A percentile compares a stretch with the other conserved stretches of the same genome.
phyloP scores from a whole-genome alignment of 164 flowering plant species.

The Santalum album region DNA sequence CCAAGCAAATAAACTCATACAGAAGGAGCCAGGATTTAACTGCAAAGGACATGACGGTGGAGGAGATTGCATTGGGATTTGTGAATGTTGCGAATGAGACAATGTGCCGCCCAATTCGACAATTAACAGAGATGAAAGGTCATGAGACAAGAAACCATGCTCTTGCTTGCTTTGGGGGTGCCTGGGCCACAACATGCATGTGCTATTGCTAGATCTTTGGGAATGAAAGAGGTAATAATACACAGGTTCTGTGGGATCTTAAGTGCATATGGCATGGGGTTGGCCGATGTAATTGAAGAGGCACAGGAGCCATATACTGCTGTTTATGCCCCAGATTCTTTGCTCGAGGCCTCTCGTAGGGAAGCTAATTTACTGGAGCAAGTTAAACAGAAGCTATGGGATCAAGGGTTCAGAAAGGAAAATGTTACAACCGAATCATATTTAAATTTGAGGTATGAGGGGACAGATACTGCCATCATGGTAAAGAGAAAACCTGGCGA shows the following conservation, averaged over 20 bases:
- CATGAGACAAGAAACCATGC: constrained; percentile 93
- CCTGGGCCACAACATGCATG: constrained; percentile 99
- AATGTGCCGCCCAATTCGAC: constrained; percentile 97
- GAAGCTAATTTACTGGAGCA: constrained; percentile 46
- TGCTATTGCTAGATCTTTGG: constrained; percentile 87
- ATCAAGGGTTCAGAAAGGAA: constrained; percentile 68
- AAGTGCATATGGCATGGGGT: constrained; percentile 99
- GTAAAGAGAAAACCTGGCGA: constrained; percentile 40
- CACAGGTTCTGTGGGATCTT: constrained; percentile 92
- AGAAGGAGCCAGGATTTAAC: constrained; percentile 65
- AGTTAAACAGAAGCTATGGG: constrained; percentile 55
- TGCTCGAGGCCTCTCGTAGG: constrained; percentile 54
- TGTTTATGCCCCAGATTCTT: constrained; percentile 56
- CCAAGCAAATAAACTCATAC: constrained; percentile 55
- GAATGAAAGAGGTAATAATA: constrained; percentile 87
- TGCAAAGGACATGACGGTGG: constrained; percentile 78
- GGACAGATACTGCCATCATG: constrained; percentile 99
- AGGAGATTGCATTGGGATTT: constrained; percentile 92
- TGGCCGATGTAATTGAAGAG: constrained; percentile 96
- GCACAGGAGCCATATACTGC: constrained; percentile 91
- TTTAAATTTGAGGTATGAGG: constrained; percentile 85
- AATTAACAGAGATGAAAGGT: constrained; percentile 96
- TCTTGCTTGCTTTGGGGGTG: constrained; percentile 98
- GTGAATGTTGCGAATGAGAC: constrained; percentile 97
- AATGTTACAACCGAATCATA: constrained; percentile 58